Evolutionary conservation across 225 moss, liverwort and hornwort species (phyloP).

Genomic region (Rhytidiadelphus loreus): DNA sequence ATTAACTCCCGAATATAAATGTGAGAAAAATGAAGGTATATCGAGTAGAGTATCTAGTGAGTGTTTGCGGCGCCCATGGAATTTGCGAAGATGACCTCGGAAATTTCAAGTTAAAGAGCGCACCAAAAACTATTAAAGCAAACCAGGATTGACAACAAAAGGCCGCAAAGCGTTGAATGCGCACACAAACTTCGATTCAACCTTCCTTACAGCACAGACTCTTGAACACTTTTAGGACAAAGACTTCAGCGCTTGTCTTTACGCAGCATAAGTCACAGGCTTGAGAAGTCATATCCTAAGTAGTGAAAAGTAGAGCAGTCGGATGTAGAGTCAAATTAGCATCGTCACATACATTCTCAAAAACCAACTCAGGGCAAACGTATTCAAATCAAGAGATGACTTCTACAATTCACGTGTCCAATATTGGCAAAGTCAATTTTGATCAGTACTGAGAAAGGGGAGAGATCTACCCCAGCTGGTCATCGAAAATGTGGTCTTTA

Average conservation of each 20-base stretch:
- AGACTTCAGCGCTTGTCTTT: not conserved
- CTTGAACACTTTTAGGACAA: not conserved
- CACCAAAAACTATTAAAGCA: not conserved
- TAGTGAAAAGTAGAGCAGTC: not conserved
- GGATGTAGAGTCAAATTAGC: not conserved
- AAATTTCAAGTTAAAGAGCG: not conserved
- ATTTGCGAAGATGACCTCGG: not conserved
- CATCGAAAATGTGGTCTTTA: slow-evolving; percentile 68
- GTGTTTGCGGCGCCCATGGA: not conserved
- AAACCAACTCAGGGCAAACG: not conserved
- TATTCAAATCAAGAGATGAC: not conserved
- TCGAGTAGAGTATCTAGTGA: not conserved
- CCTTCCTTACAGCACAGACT: not conserved
- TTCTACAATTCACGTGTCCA: not conserved
- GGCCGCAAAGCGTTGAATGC: not conserved
- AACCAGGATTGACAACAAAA: not conserved
- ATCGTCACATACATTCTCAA: not conserved
- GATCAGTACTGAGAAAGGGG: not conserved
- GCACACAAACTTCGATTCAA: not conserved
- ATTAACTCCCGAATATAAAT: not conserved
- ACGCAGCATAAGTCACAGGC: not conserved
- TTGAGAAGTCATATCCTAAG: not conserved
- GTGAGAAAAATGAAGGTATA: not conserved
- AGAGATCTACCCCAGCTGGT: slow-evolving; percentile 59
- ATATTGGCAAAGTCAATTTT: not conserved